These are phyloP conservation scores for Eragrostis tef DNA, from an alignment of 202 grass and related monocot genomes.

Conservation along the genomic window DNA sequence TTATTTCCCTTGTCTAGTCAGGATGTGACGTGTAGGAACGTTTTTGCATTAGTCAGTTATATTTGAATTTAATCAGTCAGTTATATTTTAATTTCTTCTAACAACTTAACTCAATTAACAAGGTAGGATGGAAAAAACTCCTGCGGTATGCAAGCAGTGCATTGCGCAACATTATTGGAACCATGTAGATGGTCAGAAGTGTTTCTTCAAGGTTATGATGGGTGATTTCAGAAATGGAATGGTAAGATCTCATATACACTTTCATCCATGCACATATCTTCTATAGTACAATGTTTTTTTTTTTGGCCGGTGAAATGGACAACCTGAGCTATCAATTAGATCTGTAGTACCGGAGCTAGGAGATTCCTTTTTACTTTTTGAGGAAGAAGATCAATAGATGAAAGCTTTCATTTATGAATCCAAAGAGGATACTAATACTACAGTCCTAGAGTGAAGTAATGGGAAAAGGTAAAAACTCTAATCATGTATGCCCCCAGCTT, in stretches of 20 bases:
- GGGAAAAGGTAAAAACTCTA: no score
- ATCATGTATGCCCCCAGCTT: no score
- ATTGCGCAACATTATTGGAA: conserved; percentile 33
- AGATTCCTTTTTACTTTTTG: background rate
- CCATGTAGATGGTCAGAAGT: background rate
- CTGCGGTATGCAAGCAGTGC: conserved; percentile 25
- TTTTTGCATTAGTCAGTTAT: background rate
- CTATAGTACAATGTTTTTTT: background rate
- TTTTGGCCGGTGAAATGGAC: background rate
- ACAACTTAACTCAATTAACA: conserved; percentile 21
- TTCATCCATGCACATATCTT: background rate
- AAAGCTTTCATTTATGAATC: no score
- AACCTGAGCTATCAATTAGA: background rate
- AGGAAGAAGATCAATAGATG: no score
- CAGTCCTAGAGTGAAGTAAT: no score
- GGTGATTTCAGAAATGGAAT: conserved; percentile 38
- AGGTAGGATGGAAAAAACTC: conserved; percentile 12
- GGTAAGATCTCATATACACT: conserved; percentile 7
- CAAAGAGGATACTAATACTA: no score
- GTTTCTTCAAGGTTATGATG: conserved; percentile 39
- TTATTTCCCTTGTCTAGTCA: background rate
- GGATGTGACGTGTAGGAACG: background rate
- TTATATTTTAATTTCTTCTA: conserved; percentile 14
- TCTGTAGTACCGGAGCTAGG: background rate
- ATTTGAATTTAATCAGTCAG: background rate